Conservation (phyloP, 2,329 filamentous ascomycete species). For the Xylaria sp. region DNA sequence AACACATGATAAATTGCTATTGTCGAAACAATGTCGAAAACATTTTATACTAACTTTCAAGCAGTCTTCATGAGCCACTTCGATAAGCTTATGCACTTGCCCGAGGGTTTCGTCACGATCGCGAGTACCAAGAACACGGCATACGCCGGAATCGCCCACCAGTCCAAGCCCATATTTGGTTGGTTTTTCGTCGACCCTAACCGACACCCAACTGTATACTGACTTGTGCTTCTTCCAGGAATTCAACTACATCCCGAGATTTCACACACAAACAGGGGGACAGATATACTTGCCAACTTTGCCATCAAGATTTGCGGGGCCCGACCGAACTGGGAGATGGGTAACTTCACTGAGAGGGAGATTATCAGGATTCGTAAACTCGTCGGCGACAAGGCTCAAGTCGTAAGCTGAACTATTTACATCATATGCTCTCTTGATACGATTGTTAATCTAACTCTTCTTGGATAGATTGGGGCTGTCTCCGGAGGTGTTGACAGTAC, state of each 20-base stretch:
- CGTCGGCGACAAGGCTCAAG: conserved; percentile 84
- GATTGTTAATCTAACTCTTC: background rate
- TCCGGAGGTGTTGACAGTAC: conserved; percentile 91
- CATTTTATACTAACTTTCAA: conserved; percentile 37
- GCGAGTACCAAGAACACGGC: conserved; percentile 80
- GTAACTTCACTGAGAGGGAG: conserved; percentile 82
- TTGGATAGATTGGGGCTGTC: conserved; percentile 71
- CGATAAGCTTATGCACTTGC: conserved; percentile 83
- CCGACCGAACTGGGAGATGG: conserved; percentile 84
- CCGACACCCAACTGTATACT: background rate
- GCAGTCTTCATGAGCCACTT: conserved; percentile 85
- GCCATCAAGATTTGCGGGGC: conserved; percentile 84
- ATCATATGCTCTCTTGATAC: background rate
- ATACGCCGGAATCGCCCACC: conserved; percentile 82
- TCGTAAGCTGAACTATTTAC: conserved; percentile 54
- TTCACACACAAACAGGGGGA: conserved; percentile 45
- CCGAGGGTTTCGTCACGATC: conserved; percentile 77
- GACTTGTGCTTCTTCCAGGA: conserved; percentile 51
- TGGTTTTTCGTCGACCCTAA: conserved; percentile 23
- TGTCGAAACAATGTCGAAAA: background rate
- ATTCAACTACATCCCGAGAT: conserved; percentile 94
- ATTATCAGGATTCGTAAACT: conserved; percentile 82
- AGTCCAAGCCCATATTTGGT: conserved; percentile 76
- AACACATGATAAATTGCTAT: background rate
- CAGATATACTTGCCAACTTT: conserved; percentile 73